phyloP scores from a whole-genome alignment of 2,329 filamentous ascomycete genomes.

The Venturia oleaginea region DNA sequence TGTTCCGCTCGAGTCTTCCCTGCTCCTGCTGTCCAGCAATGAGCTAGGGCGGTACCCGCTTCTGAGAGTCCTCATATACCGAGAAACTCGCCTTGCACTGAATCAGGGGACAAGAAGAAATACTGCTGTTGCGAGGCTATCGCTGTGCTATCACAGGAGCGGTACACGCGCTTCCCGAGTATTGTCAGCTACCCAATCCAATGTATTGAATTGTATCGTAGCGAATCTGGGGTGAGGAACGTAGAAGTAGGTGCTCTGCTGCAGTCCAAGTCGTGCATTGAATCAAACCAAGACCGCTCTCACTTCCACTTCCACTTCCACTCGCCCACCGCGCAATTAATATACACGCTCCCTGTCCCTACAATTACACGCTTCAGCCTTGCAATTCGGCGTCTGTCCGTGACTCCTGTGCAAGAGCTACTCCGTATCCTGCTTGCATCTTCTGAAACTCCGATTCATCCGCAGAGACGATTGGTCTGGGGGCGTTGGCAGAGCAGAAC shows the following conservation, averaged over 20 bases:
- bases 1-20: not conserved
- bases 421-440: not conserved
- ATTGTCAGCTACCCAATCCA: not conserved
- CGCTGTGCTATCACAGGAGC: not conserved
- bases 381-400: not conserved
- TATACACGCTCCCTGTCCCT: not conserved
- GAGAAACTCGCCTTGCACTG: not conserved
- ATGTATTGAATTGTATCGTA: not conserved
- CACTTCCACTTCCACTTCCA: not conserved
- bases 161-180: not conserved
- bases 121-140: not conserved
- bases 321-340: not conserved
- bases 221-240: not conserved
- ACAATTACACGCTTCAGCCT: slow-evolving; percentile 1
- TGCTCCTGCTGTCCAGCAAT: not conserved
- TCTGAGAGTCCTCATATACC: too few species aligned
- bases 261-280: not conserved
- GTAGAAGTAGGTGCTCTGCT: not conserved
- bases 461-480: not conserved
- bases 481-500: not conserved
- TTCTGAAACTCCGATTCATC: not conserved
- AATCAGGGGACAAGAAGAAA: not conserved
- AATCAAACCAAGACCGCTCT: too few species aligned
- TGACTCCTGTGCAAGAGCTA: not conserved
- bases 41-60: not conserved